phyloP scores from a whole-genome alignment of 106 monocot genomes.

The Cymbidium sinense region DNA sequence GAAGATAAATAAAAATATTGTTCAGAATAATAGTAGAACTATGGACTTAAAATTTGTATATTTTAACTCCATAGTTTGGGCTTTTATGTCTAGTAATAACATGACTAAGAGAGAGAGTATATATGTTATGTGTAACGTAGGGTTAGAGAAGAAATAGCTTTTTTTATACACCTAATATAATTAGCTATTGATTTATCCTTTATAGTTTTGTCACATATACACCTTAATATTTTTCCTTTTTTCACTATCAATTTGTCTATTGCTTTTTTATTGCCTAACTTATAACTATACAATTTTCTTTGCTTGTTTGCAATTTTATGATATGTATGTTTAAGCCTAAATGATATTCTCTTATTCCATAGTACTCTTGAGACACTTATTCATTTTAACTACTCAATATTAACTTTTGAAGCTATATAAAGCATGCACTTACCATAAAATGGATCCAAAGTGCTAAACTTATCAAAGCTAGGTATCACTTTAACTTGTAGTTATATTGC shows the following conservation, averaged over 20 bases:
- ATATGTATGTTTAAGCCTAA: neutral
- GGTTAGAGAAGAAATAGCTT: too few species aligned
- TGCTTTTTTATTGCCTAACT: neutral
- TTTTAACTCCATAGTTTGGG: too few species aligned
- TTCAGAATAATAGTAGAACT: too few species aligned
- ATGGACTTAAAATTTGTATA: too few species aligned
- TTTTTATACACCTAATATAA: neutral
- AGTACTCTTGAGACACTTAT: neutral
- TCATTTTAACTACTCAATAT: neutral
- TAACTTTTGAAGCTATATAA: neutral
- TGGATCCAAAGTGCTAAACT: neutral
- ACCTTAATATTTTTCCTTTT: neutral
- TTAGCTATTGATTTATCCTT: neutral
- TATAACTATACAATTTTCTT: neutral
- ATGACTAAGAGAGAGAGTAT: too few species aligned
- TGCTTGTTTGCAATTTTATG: neutral
- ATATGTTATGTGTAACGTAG: too few species aligned
- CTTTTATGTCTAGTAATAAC: too few species aligned
- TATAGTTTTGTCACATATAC: neutral
- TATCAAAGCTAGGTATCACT: neutral
- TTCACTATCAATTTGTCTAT: neutral
- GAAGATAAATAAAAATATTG: too few species aligned
- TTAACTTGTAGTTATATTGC: neutral
- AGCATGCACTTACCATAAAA: neutral
- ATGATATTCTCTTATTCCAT: neutral